Evolutionary conservation across 2,329 filamentous ascomycete genomes (phyloP).

Genomic region (Talaromyces marneffei): DNA sequence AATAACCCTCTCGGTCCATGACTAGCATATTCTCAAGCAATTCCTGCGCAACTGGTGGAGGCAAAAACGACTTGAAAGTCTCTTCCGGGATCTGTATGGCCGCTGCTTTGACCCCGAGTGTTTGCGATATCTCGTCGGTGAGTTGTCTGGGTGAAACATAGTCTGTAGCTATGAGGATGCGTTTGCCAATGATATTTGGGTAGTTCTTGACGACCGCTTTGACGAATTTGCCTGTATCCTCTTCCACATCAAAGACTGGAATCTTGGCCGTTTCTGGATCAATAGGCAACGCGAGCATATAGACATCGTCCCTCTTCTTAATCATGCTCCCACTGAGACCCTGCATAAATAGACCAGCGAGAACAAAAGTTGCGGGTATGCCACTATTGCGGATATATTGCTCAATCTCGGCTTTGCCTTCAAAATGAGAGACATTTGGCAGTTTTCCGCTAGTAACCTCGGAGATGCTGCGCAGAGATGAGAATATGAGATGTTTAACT

Average conservation of each 20-base stretch:
- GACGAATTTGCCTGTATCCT: slow-evolving; percentile 17
- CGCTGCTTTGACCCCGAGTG: slow-evolving; percentile 35
- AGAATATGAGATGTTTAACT: slow-evolving; percentile 24
- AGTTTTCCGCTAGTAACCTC: slow-evolving; percentile 26
- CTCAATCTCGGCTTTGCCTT: slow-evolving; percentile 52
- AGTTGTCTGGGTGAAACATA: slow-evolving; percentile 40
- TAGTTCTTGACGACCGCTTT: slow-evolving; percentile 32
- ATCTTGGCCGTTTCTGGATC: slow-evolving; percentile 14
- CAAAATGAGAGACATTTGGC: slow-evolving; percentile 44
- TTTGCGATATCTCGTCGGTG: slow-evolving; percentile 35
- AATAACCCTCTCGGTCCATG: slow-evolving; percentile 48
- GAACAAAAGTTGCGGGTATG: slow-evolving; percentile 9
- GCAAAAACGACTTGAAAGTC: slow-evolving; percentile 37
- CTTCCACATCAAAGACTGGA: slow-evolving; percentile 12
- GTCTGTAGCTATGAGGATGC: slow-evolving; percentile 39
- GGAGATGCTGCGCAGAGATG: not conserved
- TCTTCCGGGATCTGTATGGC: slow-evolving; percentile 36
- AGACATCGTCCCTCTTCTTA: slow-evolving; percentile 5
- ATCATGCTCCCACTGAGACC: slow-evolving; percentile 15
- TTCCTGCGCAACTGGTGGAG: slow-evolving; percentile 38
- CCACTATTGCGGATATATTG: slow-evolving; percentile 42
- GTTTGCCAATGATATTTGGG: slow-evolving; percentile 35
- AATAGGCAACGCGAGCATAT: slow-evolving; percentile 13
- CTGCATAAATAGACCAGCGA: slow-evolving; percentile 18
- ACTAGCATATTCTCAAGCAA: slow-evolving; percentile 49